These are phyloP conservation scores for Spinacia oleracea DNA, from an alignment of 179 eudicot species.

Conservation along the genomic window DNA sequence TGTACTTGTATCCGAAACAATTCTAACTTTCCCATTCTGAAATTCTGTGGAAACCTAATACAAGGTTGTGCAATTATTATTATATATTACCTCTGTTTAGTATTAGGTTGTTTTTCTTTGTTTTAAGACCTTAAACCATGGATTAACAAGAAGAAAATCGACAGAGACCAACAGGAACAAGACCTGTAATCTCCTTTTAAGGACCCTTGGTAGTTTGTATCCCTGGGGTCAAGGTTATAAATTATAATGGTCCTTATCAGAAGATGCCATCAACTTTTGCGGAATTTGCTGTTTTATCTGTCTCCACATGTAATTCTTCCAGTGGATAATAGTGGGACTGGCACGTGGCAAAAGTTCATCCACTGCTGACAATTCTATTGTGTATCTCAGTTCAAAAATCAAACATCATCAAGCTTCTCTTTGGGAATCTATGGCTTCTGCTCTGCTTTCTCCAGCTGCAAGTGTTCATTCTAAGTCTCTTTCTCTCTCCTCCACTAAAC, in stretches of 20 bases:
- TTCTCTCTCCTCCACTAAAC: constrained; percentile 36
- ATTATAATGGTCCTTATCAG: neutral
- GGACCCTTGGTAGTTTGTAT: neutral
- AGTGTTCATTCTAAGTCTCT: constrained; percentile 37
- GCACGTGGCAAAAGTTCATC: constrained; percentile 54
- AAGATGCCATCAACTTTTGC: neutral
- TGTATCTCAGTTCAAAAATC: constrained; percentile 1
- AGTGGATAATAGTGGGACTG: constrained; percentile 39
- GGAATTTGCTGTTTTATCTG: constrained; percentile 3
- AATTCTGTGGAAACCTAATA: neutral
- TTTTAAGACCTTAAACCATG: neutral
- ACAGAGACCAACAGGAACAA: neutral
- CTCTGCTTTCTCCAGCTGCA: constrained; percentile 56
- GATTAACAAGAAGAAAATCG: neutral
- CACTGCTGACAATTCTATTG: constrained; percentile 46
- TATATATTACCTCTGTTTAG: neutral
- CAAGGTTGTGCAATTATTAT: neutral
- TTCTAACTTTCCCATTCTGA: neutral
- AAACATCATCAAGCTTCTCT: constrained; percentile 15
- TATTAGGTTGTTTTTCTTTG: neutral
- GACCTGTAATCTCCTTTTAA: neutral
- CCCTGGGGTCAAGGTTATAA: neutral
- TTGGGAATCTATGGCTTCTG: constrained; percentile 58
- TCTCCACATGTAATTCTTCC: constrained; percentile 19
- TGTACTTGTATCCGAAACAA: neutral